Percentiles rank a stretch among this genome's conserved stretches.
phyloP scores from a whole-genome alignment of 176 grass and related monocot species.

The Avena insularis region DNA sequence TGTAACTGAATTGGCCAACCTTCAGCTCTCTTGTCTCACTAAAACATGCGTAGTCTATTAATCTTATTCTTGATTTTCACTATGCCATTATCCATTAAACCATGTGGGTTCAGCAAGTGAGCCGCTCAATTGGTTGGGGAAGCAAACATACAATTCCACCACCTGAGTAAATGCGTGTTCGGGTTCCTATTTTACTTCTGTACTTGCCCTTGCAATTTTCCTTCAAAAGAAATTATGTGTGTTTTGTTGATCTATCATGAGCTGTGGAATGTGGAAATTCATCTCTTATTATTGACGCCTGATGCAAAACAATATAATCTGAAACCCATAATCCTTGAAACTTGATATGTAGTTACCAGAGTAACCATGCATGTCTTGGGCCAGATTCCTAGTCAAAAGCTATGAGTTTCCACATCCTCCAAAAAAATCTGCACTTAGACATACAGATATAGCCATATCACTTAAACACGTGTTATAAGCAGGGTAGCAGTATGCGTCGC shows the following conservation, averaged over 20 bases:
- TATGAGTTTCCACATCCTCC: conserved; percentile 28
- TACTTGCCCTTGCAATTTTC: not conserved
- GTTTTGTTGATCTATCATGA: conserved; percentile 9
- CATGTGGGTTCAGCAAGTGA: no score
- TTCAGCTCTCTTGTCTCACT: no score
- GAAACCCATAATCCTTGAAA: not conserved
- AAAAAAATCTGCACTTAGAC: not conserved
- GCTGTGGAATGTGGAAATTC: not conserved
- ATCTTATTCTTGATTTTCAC: no score
- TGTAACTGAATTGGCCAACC: not conserved
- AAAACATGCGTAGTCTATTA: no score
- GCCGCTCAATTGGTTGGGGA: no score
- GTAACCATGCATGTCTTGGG: conserved; percentile 16
- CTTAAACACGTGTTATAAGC: conserved; percentile 12
- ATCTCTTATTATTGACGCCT: not conserved
- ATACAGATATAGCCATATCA: not conserved
- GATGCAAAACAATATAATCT: conserved; percentile 16
- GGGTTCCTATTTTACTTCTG: not conserved
- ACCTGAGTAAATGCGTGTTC: not conserved
- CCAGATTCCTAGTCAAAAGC: conserved; percentile 29
- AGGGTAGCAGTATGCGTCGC: not conserved
- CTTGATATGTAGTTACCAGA: not conserved
- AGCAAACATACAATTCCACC: no score
- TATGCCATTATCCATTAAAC: no score
- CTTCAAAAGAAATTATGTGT: not conserved